Evolutionary conservation across 352 stramenopile species (phyloP), one percentile per base, ranked within the genome.

Genomic region (Phytophthora podocarpi): DNA sequence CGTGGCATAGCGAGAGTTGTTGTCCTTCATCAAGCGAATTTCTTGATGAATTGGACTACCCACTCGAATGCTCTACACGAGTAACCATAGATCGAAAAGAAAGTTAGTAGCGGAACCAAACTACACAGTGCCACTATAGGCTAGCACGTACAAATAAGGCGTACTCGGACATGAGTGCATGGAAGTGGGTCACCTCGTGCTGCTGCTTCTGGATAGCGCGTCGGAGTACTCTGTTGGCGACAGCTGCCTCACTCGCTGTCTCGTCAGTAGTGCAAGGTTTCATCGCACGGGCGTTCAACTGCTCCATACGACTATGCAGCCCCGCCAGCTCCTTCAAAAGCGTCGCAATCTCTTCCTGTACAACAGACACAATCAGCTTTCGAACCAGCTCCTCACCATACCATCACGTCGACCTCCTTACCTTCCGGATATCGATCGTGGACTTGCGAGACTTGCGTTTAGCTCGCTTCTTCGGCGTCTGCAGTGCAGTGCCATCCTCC

Each of bases 81-180:
- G 36, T 13, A 49, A 36, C 26, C 20, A 36, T 7, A 30, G 20
- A 18, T 4, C 32, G n/a, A n/a, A n/a, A n/a, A n/a, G n/a, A n/a
- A n/a, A n/a, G n/a, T n/a, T n/a, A n/a, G n/a, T n/a, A n/a, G n/a
- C n/a, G n/a, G n/a, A n/a, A n/a, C n/a, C n/a, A n/a, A n/a, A n/a
- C n/a, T n/a, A n/a, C n/a, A n/a, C n/a, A n/a, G n/a, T n/a, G n/a
- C n/a, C n/a, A n/a, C n/a, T n/a, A 20, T 48, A 23, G 24, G 1
- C 11, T 18, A 39, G 8, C 24, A 35, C 56, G 31, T 61, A 77
- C 64, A 20, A 70, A 68, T 12, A 73, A 42, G 1, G 61, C 42
- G 36, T 72, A 74, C 18, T 74, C 64, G 11, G 53, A 72, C 36
- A 77, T 62, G 26, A 73, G 56, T 20, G 59, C 64, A 32, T 74